phyloP scores from a whole-genome alignment of 2,329 filamentous ascomycete species.

The Trichoderma lentiforme region DNA sequence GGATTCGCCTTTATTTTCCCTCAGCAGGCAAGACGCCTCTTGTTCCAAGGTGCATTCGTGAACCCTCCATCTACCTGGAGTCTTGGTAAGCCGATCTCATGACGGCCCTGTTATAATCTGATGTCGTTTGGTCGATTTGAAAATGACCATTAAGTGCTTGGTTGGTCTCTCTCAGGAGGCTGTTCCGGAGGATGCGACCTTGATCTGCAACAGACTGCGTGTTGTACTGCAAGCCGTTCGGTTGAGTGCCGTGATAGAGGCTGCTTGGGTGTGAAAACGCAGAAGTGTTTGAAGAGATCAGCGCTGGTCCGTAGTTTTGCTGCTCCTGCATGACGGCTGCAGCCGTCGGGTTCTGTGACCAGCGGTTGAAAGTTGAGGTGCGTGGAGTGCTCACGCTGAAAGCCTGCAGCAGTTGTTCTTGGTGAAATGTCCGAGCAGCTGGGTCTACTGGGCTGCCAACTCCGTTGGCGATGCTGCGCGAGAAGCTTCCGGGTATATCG shows the following conservation, averaged over 20 bases:
- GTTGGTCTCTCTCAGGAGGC: not conserved
- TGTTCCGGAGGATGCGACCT: constrained; percentile 21
- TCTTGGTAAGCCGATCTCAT: constrained; percentile 34
- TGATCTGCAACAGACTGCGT: constrained; percentile 20
- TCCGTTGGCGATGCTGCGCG: constrained; percentile 9
- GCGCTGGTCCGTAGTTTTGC: constrained; percentile 17
- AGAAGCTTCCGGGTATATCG: constrained; percentile 9
- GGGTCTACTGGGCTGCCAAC: constrained; percentile 1
- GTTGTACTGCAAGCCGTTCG: constrained; percentile 25
- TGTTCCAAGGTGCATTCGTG: not conserved
- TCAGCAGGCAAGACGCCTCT: not conserved
- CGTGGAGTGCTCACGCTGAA: constrained; percentile 30
- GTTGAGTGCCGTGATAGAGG: constrained; percentile 48
- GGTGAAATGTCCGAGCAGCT: constrained; percentile 32
- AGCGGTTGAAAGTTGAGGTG: constrained; percentile 32
- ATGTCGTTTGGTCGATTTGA: constrained; percentile 34
- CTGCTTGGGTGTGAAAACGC: constrained; percentile 50
- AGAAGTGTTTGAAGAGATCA: constrained; percentile 31
- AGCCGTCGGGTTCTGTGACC: constrained; percentile 27
- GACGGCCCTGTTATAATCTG: constrained; percentile 36
- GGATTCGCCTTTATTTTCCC: not conserved
- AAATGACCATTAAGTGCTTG: constrained; percentile 26
- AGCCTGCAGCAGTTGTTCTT: constrained; percentile 35
- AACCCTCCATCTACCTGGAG: constrained; percentile 23
- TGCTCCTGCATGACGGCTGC: constrained; percentile 23